These are phyloP conservation scores for Scleroderma bovista DNA, from an alignment of 768 basidiomycete genomes.

Conservation along the genomic window DNA sequence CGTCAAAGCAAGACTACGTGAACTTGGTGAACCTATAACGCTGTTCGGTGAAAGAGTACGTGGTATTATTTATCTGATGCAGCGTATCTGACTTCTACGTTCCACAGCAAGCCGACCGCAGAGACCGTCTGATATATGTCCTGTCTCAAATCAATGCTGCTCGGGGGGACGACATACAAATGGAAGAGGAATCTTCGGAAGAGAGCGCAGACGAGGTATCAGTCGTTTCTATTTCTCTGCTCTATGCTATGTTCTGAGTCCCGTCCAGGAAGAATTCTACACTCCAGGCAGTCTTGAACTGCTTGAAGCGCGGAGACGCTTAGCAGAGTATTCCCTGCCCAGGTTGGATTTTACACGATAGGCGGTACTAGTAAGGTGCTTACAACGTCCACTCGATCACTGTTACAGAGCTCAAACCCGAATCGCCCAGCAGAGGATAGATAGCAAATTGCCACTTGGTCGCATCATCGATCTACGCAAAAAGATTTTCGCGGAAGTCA, in stretches of 20 bases:
- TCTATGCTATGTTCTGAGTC: constrained; percentile 1
- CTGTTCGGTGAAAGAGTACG: constrained; percentile 95
- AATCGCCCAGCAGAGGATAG: constrained; percentile 86
- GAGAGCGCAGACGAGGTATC: constrained; percentile 73
- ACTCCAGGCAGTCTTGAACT: constrained; percentile 86
- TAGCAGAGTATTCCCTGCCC: constrained; percentile 93
- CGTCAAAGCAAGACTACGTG: constrained; percentile 83
- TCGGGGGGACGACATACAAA: constrained; percentile 70
- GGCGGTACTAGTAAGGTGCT: constrained; percentile 66
- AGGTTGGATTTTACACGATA: constrained; percentile 74
- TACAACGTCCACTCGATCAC: constrained; percentile 46
- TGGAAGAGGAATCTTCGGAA: constrained; percentile 63
- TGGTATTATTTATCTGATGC: constrained; percentile 15
- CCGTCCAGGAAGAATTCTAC: constrained; percentile 84
- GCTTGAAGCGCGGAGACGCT: constrained; percentile 73
- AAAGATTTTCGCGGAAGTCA: constrained; percentile 82
- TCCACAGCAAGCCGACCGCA: constrained; percentile 83
- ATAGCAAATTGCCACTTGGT: constrained; percentile 80
- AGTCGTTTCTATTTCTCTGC: constrained; percentile 10
- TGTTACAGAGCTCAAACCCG: constrained; percentile 89
- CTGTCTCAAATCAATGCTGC: constrained; percentile 91
- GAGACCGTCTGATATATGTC: constrained; percentile 93
- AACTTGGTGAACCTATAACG: constrained; percentile 95
- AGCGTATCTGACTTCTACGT: constrained; percentile 9
- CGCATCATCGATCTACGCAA: constrained; percentile 91